Evolutionary conservation across 805 yeast species (phyloP).

Genomic region (Wickerhamomyces pijperi): DNA sequence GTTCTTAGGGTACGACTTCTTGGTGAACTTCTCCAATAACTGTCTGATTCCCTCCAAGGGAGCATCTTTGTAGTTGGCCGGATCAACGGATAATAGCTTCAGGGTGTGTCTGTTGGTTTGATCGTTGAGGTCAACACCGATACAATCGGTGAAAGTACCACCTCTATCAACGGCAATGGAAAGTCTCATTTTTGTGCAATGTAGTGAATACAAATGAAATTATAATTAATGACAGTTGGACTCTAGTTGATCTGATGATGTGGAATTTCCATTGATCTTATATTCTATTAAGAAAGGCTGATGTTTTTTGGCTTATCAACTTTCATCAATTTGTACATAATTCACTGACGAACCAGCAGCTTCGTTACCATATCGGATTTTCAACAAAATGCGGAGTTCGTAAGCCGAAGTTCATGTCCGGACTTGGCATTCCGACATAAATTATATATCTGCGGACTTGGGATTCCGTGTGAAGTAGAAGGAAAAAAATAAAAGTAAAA

Average conservation of each 20-base stretch:
- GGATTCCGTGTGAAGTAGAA: too few relatives aligned
- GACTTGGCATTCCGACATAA: too few relatives aligned
- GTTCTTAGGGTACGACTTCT: slow-evolving; percentile 44
- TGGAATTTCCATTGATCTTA: not conserved
- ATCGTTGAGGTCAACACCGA: slow-evolving; percentile 41
- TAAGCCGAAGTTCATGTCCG: too few relatives aligned
- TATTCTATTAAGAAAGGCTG: too few relatives aligned
- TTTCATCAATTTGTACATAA: too few relatives aligned
- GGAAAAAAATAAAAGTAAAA: too few relatives aligned
- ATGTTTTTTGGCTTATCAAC: too few relatives aligned
- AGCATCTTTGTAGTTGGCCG: slow-evolving; percentile 79
- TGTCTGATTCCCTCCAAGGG: slow-evolving; percentile 87
- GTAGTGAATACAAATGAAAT: slow-evolving; percentile 12
- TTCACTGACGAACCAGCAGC: too few relatives aligned
- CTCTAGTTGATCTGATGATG: not conserved
- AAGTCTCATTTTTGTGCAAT: not conserved
- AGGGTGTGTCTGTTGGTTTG: slow-evolving; percentile 27
- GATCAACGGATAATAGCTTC: slow-evolving; percentile 81
- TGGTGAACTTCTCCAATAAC: slow-evolving; percentile 50
- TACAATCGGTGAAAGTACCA: slow-evolving; percentile 76
- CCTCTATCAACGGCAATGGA: slow-evolving; percentile 51
- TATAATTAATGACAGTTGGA: not conserved
- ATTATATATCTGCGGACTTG: too few relatives aligned
- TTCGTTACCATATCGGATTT: too few relatives aligned
- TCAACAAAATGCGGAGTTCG: too few relatives aligned